Evolutionary conservation across 768 basidiomycete species (phyloP), one percentile per base, ranked within the genome.

Genomic region (Tricholoma sp.): DNA sequence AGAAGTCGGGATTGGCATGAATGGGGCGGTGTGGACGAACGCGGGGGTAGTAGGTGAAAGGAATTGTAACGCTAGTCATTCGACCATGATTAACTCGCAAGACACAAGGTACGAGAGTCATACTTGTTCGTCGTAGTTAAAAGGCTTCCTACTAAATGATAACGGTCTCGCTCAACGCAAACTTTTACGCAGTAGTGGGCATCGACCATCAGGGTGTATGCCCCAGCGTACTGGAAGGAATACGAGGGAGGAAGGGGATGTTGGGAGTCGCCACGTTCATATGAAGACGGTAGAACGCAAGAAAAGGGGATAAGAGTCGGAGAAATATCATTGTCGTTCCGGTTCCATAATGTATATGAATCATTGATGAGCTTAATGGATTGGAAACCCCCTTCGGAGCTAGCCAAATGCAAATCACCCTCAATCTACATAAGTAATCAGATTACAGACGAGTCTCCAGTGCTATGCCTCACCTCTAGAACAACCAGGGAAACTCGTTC

Each of bases 1-100:
- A n/a, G n/a, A n/a, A n/a, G n/a, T n/a, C n/a, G n/a, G n/a, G n/a
- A n/a, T n/a, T n/a, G n/a, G n/a, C 67, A 11, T 82, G 64, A 39
- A 86, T 80, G 3, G 86, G 81, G 11, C 78, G 73, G 54, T 74
- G 72, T 0, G 87, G 77, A 18, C 82, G 77, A 47, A 76, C 75
- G 39, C 79, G 78, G 8, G 85, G 86, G 44, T 57, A 59, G 59
- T 87, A 86, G 5, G 65, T 65, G 54, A 88, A 73, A 1, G 79
- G 80, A 1, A 83, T 66, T 18, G 66, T 66, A 34, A 85, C 63
- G 17, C 84, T 85, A 50, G n/a, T 3, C 29, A 48, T 9, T 17
- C 20, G 44, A 53, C 13, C 7, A n/a, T 17, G n/a, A n/a, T 49
- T n/a, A 49, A 15, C 47, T 7, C n/a, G 29, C 31, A 15, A 13